Conservation (phyloP, 139 green algal genomes). For the Edaphochlamys debaryana region DNA sequence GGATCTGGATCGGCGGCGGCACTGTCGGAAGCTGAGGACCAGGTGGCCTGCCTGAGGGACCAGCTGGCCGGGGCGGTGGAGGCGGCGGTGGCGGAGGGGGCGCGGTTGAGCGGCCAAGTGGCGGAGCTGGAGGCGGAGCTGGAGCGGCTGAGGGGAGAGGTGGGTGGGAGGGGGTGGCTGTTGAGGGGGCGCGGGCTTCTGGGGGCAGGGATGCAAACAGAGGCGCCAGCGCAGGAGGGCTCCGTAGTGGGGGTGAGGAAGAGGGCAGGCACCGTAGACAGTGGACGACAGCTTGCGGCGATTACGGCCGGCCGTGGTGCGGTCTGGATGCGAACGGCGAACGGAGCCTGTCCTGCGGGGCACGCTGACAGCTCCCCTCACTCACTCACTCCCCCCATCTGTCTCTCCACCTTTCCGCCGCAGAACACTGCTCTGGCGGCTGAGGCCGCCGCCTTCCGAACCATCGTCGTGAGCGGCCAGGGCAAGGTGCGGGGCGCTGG, state of each 20-base stretch:
- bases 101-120: neutral
- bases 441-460: neutral
- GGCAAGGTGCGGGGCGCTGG: neutral
- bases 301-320: neutral
- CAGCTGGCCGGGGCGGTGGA: slow-evolving; percentile 27
- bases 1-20: neutral
- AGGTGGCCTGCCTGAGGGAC: slow-evolving; percentile 6
- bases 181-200: neutral
- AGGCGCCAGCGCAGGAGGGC: no score
- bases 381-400: neutral
- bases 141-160: neutral
- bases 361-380: neutral
- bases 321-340: neutral
- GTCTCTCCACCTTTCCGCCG: neutral
- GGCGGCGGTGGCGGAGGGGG: slow-evolving; percentile 16
- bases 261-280: no score
- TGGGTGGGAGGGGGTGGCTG: neutral
- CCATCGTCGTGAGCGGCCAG: neutral
- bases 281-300: no score
- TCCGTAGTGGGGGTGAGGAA: no score
- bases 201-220: neutral
- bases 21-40: neutral
- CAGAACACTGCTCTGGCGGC: slow-evolving; percentile 5
- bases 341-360: neutral
- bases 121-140: slow-evolving; percentile 28